Conservation (phyloP, 1,139 yeast genomes). For the Saccharomyces pastorianus region DNA sequence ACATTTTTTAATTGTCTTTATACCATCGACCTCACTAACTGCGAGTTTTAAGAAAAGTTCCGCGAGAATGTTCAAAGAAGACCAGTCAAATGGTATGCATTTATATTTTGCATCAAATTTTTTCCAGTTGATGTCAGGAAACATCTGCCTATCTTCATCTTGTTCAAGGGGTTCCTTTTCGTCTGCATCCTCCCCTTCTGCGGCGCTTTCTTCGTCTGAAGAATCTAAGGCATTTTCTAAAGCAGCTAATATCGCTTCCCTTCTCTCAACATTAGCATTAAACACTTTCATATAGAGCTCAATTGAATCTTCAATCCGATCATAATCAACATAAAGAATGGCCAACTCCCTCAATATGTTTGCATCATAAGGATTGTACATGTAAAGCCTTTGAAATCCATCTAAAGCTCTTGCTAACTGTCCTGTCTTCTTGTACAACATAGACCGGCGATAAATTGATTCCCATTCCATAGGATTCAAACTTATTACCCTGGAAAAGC, state of each 20-base stretch:
- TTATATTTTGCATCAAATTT: slow-evolving; percentile 25
- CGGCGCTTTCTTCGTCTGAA: slow-evolving; percentile 23
- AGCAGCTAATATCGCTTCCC: slow-evolving; percentile 27
- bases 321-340: slow-evolving; percentile 64
- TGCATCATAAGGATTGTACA: slow-evolving; percentile 53
- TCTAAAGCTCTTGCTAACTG: slow-evolving; percentile 68
- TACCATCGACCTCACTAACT: slow-evolving; percentile 45
- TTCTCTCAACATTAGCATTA: slow-evolving; percentile 41
- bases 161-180: slow-evolving; percentile 12
- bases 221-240: slow-evolving; percentile 31
- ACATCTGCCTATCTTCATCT: slow-evolving; percentile 21
- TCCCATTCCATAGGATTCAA: slow-evolving; percentile 49
- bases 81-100: slow-evolving; percentile 65
- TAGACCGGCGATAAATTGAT: slow-evolving; percentile 52
- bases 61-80: slow-evolving; percentile 73
- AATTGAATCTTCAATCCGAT: slow-evolving; percentile 73
- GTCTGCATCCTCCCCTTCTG: slow-evolving; percentile 10
- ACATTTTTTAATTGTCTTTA: slow-evolving; percentile 57
- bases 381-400: slow-evolving; percentile 57
- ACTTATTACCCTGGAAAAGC: slow-evolving; percentile 67
- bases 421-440: slow-evolving; percentile 56
- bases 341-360: slow-evolving; percentile 67
- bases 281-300: slow-evolving; percentile 61
- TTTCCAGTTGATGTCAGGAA: slow-evolving; percentile 24
- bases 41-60: slow-evolving; percentile 68